Evolutionary conservation across 140 eudicot genomes (phyloP), one percentile per base, ranked within the genome.

Genomic region (Erigeron philadelphicus): DNA sequence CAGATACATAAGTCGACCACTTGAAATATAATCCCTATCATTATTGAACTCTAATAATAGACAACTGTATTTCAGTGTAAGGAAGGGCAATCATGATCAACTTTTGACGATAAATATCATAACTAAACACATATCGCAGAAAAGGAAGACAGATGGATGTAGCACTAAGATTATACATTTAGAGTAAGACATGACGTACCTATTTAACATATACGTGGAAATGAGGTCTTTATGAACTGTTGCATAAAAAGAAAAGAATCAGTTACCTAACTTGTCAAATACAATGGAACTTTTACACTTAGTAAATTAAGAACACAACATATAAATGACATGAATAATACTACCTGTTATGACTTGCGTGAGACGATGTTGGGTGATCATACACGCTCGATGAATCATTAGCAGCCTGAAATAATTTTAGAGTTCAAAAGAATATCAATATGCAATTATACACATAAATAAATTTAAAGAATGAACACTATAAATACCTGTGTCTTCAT

Each of bases 51-150:
- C 3, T 47, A 47, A 47, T n/a, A 47, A 11, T 47, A 47, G 11
- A 21, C 25, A 50, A 0, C 17, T 50, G 57, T 5, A 12, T 50
- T 55, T 53, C 13, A 69, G 45, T 13, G 59, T 66, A 66, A 66
- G 65, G 0, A 60, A 72, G 13, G 60, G 60, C 23, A 73, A 65
- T 17, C 23, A 44, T 21, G 40, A 62, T 25, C 77, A 74, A 25
- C 43, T 74, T 43, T 4, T 10, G 41, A 64, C 3, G 0, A 52
- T 42, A 53, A 53, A 15, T 41, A 64, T 6, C 21, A 0, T 43
- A 64, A 25, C 45, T 41, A 41, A 44, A 64, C 47, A 55, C 40
- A 10, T 21, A 19, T 18, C 55, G 13, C 21, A n/a, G 31, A 41
- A 70, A 3, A 40, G n/a, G n/a, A n/a, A 21, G 25, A 21, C 25